Percentiles rank a stretch among this genome's conserved stretches.
phyloP scores from a whole-genome alignment of 768 basidiomycete species.

The Pholiota conissans region DNA sequence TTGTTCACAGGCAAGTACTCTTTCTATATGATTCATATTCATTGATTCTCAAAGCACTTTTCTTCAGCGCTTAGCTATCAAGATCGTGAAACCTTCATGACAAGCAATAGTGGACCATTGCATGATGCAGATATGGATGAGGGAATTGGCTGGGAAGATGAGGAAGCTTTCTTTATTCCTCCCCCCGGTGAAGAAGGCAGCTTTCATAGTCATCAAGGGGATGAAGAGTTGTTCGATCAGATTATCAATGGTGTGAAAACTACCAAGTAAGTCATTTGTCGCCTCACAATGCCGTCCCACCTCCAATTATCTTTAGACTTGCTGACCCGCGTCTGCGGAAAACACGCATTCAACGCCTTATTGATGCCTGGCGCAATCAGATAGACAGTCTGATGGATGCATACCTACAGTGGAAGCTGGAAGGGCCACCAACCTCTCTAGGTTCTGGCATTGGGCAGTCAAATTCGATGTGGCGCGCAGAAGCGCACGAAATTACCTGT shows the following conservation, averaged over 20 bases:
- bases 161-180: background rate
- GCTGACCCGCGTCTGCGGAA: background rate
- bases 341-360: background rate
- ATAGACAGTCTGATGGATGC: background rate
- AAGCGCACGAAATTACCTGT: background rate
- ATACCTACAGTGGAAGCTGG: background rate
- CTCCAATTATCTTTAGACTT: too few relatives aligned
- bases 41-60: background rate
- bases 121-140: background rate
- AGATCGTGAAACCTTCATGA: background rate
- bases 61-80: background rate
- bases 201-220: background rate
- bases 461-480: background rate
- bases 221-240: background rate
- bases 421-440: background rate
- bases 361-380: background rate
- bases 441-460: background rate
- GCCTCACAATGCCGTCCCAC: background rate
- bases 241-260: background rate
- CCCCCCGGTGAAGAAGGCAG: background rate
- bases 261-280: background rate
- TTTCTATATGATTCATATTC: background rate
- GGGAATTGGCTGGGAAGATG: background rate
- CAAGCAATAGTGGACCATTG: background rate
- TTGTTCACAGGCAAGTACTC: background rate